phyloP scores from a whole-genome alignment of 495 filamentous ascomycete species.

The Bryoglossum gracile region DNA sequence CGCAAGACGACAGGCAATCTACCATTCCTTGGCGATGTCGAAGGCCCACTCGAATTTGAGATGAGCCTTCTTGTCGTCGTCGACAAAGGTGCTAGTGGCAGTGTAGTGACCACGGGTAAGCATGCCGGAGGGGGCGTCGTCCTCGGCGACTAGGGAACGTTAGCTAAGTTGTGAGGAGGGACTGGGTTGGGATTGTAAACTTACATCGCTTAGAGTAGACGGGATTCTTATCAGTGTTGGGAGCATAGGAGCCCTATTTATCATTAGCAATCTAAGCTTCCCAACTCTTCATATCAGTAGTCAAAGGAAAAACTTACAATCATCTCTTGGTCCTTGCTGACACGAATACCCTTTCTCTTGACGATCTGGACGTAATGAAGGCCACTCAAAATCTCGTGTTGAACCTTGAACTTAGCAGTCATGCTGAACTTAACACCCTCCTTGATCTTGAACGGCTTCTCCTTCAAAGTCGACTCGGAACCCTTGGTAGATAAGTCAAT shows the following conservation, averaged over 20 bases:
- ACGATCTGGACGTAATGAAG: conserved; percentile 92
- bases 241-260: conserved; percentile 70
- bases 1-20: too few relatives aligned
- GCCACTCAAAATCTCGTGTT: conserved; percentile 89
- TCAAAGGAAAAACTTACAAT: conserved; percentile 52
- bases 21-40: conserved; percentile 93
- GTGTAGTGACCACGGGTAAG: conserved; percentile 79
- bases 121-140: conserved; percentile 88
- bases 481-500: conserved; percentile 67
- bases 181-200: conserved; percentile 26
- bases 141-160: conserved; percentile 61
- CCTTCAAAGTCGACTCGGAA: conserved; percentile 63
- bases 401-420: conserved; percentile 86
- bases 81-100: conserved; percentile 77
- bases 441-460: conserved; percentile 93
- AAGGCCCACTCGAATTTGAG: conserved; percentile 90
- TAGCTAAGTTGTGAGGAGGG: background rate
- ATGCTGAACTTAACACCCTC: conserved; percentile 88
- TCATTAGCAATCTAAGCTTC: too few relatives aligned
- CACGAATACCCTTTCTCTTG: conserved; percentile 74
- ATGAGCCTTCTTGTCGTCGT: conserved; percentile 84
- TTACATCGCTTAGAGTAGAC: conserved; percentile 86
- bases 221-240: conserved; percentile 77
- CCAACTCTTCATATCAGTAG: conserved; percentile 9
- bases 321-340: conserved; percentile 94